A percentile compares a stretch with the other conserved stretches of the same genome.
These are phyloP conservation scores for Vaccinium vitisidaea DNA, from an alignment of 148 eudicot genomes.

Conservation along the genomic window DNA sequence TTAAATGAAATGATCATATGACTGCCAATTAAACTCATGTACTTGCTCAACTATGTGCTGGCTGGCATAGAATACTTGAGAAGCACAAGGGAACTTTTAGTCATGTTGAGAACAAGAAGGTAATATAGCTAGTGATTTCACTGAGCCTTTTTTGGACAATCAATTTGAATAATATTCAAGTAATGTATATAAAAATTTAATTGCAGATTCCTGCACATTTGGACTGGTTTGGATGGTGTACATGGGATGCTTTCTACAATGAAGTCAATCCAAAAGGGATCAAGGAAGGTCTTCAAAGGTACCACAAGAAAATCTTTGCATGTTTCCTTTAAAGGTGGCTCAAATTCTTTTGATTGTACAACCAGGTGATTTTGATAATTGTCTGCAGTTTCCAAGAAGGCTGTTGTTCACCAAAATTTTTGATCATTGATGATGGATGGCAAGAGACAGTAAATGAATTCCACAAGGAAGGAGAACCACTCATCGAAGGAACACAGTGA, in stretches of 20 bases:
- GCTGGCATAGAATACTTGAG: background rate
- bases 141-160: background rate
- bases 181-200: background rate
- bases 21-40: too few species aligned
- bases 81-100: background rate
- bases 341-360: background rate
- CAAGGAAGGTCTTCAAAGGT: background rate
- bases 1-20: background rate
- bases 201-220: conserved; percentile 10
- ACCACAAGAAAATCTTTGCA: background rate
- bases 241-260: conserved; percentile 8
- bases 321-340: background rate
- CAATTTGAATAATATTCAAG: background rate
- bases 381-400: background rate
- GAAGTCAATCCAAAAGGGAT: conserved; percentile 6
- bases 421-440: conserved; percentile 11
- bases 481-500: conserved; percentile 1
- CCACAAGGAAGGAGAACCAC: conserved; percentile 2
- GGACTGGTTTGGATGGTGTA: conserved; percentile 12
- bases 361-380: background rate
- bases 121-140: background rate
- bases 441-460: conserved; percentile 11
- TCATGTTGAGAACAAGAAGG: conserved; percentile 8
- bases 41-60: background rate
- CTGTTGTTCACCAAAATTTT: background rate